phyloP scores from a whole-genome alignment of 2,329 filamentous ascomycete species.

The Colletotrichum lindemuthianum region DNA sequence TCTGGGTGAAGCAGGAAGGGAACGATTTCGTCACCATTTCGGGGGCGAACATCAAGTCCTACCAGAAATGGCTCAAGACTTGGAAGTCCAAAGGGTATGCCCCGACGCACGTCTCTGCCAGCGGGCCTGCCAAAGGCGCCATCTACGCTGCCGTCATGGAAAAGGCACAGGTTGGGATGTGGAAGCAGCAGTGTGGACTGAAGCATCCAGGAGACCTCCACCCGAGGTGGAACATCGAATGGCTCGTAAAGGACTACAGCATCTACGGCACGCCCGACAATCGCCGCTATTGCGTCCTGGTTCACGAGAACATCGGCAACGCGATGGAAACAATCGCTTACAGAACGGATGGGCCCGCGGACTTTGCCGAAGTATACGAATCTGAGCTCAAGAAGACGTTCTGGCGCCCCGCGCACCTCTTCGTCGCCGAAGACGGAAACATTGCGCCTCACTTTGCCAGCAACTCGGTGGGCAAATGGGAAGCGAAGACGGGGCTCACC shows the following conservation, averaged over 20 bases:
- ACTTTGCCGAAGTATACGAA: slow-evolving; percentile 15
- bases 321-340: slow-evolving; percentile 27
- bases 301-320: slow-evolving; percentile 33
- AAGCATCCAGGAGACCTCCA: slow-evolving; percentile 1
- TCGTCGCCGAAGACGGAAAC: slow-evolving; percentile 24
- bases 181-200: slow-evolving; percentile 30
- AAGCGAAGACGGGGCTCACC: slow-evolving; percentile 19
- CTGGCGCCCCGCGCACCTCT: slow-evolving; percentile 33
- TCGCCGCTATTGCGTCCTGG: slow-evolving; percentile 28
- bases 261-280: slow-evolving; percentile 29
- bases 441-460: slow-evolving; percentile 34
- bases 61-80: slow-evolving; percentile 25
- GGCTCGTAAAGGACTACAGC: slow-evolving; percentile 21
- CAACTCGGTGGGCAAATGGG: slow-evolving; percentile 33
- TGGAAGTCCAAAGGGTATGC: slow-evolving; percentile 32
- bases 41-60: slow-evolving; percentile 24
- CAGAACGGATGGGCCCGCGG: not conserved
- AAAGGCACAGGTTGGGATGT: slow-evolving; percentile 25
- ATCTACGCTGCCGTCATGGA: slow-evolving; percentile 37
- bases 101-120: slow-evolving; percentile 32
- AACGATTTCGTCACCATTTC: slow-evolving; percentile 19
- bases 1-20: slow-evolving; percentile 28
- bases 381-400: slow-evolving; percentile 31
- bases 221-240: not conserved
- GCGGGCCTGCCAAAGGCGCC: slow-evolving; percentile 26